Percentiles rank a stretch among this genome's conserved stretches.
Evolutionary conservation across 768 basidiomycete genomes (phyloP).

Genomic region (Russula dissimulans): DNA sequence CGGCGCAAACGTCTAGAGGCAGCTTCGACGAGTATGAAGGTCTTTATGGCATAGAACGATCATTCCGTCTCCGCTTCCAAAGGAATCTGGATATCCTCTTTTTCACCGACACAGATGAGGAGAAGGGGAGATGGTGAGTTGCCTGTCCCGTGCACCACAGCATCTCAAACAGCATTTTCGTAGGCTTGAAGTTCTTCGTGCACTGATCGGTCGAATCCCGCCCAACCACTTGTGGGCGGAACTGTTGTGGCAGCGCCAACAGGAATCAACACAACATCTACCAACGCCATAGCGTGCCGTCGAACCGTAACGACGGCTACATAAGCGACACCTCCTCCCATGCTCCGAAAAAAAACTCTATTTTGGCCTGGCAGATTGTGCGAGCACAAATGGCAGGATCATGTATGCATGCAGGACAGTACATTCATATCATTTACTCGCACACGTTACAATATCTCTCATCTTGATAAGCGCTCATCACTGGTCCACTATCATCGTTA

Average conservation of each 20-base stretch:
- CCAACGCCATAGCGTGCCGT: neutral
- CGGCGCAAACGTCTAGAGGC: conserved; percentile 29
- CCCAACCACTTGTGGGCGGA: conserved; percentile 93
- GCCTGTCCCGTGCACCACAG: neutral
- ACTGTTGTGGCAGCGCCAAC: conserved; percentile 75
- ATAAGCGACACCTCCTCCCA: conserved; percentile 14
- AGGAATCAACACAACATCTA: conserved; percentile 30
- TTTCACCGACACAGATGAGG: conserved; percentile 84
- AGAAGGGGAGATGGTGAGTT: conserved; percentile 77
- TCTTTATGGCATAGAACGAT: conserved; percentile 64
- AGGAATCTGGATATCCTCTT: conserved; percentile 75
- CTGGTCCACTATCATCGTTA: conserved; percentile 11
- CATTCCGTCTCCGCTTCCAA: conserved; percentile 77
- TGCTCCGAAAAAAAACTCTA: neutral
- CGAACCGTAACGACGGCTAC: neutral
- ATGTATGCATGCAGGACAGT: conserved; percentile 8
- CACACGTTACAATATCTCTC: conserved; percentile 3
- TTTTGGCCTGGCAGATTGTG: neutral
- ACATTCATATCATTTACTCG: conserved; percentile 8
- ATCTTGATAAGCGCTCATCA: conserved; percentile 14
- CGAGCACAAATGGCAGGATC: conserved; percentile 14
- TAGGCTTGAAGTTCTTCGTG: conserved; percentile 81
- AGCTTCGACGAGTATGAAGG: conserved; percentile 51
- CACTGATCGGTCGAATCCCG: conserved; percentile 82
- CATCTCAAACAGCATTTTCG: neutral